Conservation (phyloP, 2,329 filamentous ascomycete species). For the Trichoderma atrobrunneum region DNA sequence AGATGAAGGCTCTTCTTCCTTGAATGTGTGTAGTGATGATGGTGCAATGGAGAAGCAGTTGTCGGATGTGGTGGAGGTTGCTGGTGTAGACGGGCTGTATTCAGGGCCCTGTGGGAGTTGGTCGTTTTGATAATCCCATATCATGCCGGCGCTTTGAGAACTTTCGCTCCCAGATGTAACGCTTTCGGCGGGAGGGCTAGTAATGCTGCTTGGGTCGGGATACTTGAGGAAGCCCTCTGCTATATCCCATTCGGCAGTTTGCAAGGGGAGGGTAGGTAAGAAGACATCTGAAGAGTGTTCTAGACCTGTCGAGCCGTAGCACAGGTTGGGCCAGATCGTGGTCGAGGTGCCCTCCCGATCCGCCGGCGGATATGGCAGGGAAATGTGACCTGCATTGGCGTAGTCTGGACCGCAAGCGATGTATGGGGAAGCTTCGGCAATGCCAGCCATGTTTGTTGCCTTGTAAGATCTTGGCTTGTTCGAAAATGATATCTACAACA, state of each 20-base stretch:
- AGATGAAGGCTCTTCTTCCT: background rate
- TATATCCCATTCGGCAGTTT: background rate
- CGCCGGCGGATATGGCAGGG: constrained; percentile 2
- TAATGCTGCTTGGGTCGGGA: background rate
- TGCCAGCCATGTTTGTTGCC: constrained; percentile 4
- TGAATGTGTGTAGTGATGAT: background rate
- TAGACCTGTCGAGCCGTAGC: background rate
- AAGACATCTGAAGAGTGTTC: background rate
- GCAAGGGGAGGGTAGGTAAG: background rate
- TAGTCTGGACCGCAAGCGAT: constrained; percentile 5
- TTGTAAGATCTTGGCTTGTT: background rate
- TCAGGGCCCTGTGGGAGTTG: background rate
- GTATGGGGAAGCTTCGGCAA: constrained; percentile 4
- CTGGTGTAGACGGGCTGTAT: background rate
- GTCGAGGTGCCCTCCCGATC: constrained; percentile 10
- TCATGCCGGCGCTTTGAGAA: background rate
- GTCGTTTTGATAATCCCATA: background rate
- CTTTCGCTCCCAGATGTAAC: background rate
- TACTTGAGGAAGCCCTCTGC: constrained; percentile 4
- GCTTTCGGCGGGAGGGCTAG: background rate
- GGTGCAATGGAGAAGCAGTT: background rate
- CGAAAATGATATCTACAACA: background rate
- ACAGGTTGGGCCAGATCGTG: background rate
- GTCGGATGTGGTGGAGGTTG: background rate
- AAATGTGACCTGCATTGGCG: constrained; percentile 1